Conservation (phyloP, 2,329 filamentous ascomycete genomes). For the Nemania diffusa region DNA sequence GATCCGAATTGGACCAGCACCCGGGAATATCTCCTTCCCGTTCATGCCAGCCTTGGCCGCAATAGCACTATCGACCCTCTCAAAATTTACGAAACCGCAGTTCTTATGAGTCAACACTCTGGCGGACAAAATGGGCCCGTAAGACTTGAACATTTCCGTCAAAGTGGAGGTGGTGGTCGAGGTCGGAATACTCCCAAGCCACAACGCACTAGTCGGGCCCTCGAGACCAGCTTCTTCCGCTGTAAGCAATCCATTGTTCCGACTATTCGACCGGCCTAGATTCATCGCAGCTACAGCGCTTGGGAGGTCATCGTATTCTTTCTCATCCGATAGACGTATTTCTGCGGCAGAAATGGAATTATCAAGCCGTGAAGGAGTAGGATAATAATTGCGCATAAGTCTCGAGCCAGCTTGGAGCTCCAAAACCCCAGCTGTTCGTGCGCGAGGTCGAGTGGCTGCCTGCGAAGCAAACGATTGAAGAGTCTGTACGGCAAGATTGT, state of each 20-base stretch:
- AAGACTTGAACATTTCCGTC: constrained; percentile 94
- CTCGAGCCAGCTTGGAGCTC: constrained; percentile 72
- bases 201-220: constrained; percentile 90
- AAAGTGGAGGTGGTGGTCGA: constrained; percentile 96
- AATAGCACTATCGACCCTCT: constrained; percentile 88
- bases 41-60: constrained; percentile 89
- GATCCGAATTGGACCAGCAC: constrained; percentile 92
- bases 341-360: constrained; percentile 81
- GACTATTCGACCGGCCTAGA: constrained; percentile 72
- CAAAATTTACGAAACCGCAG: constrained; percentile 98
- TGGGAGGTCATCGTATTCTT: constrained; percentile 81
- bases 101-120: constrained; percentile 98
- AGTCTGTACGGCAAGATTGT: constrained; percentile 88
- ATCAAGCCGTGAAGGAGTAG: constrained; percentile 77
- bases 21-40: constrained; percentile 97
- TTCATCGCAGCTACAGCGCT: constrained; percentile 86
- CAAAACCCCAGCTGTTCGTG: constrained; percentile 89
- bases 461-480: constrained; percentile 80
- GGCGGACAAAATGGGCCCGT: constrained; percentile 89
- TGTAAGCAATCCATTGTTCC: constrained; percentile 73
- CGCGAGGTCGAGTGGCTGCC: constrained; percentile 84
- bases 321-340: constrained; percentile 76
- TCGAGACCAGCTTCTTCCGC: constrained; percentile 84
- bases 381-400: constrained; percentile 76
- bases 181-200: constrained; percentile 96